phyloP scores from a whole-genome alignment of 176 grass and related monocot species.

The Musa acuminata region DNA sequence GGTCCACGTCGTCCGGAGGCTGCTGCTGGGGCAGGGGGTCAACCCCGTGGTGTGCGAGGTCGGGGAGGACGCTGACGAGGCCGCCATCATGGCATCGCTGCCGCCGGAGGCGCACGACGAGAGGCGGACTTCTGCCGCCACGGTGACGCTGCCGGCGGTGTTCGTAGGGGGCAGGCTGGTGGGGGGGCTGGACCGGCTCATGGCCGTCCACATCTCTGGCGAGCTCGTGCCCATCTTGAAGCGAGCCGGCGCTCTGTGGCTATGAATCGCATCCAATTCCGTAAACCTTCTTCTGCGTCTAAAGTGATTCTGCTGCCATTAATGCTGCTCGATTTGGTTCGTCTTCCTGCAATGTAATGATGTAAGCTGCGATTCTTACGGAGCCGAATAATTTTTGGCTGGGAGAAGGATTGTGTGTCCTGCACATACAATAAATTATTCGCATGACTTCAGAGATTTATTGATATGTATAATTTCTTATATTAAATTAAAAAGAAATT shows the following conservation, averaged over 20 bases:
- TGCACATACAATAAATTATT: no score
- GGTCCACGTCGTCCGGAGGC: slow-evolving; percentile 73
- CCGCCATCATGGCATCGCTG: slow-evolving; percentile 12
- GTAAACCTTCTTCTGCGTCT: no score
- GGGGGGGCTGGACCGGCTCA: slow-evolving; percentile 68
- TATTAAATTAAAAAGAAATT: no score
- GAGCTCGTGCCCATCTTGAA: slow-evolving; percentile 93
- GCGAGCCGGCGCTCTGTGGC: slow-evolving; percentile 80
- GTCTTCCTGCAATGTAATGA: no score
- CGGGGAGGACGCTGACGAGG: slow-evolving; percentile 23
- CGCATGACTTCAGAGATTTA: no score
- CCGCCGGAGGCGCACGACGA: not conserved
- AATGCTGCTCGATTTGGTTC: no score
- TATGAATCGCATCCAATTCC: slow-evolving; percentile 10
- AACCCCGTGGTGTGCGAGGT: slow-evolving; percentile 78
- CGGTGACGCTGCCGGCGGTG: slow-evolving; percentile 36
- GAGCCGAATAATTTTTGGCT: no score
- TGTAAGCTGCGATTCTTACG: no score
- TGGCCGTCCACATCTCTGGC: slow-evolving; percentile 91
- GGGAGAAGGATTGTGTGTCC: no score
- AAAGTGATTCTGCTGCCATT: no score
- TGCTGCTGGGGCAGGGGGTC: slow-evolving; percentile 59
- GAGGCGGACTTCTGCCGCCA: not conserved
- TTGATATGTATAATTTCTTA: no score
- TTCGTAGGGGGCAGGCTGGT: slow-evolving; percentile 72